Evolutionary conservation across 495 filamentous ascomycete species (phyloP).

Genomic region (Elaphomyces granulatus): DNA sequence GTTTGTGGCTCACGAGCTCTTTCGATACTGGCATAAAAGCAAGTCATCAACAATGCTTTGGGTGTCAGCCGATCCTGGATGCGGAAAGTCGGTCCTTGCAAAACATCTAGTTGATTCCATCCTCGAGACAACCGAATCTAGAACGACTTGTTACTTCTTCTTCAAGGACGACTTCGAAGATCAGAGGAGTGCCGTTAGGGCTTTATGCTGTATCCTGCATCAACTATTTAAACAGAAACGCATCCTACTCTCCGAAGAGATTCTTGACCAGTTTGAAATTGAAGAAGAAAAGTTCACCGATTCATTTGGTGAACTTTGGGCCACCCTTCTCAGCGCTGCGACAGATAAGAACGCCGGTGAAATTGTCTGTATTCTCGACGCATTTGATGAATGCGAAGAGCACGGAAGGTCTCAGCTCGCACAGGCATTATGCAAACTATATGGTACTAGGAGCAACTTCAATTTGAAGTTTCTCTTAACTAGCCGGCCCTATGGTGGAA

Average conservation of each 20-base stretch:
- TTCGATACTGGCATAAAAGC: constrained; percentile 16
- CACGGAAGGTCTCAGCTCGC: constrained; percentile 9
- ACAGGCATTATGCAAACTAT: constrained; percentile 6
- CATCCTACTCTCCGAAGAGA: constrained; percentile 18
- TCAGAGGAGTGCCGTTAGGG: constrained; percentile 9
- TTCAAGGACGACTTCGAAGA: constrained; percentile 25
- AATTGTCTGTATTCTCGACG: constrained; percentile 34
- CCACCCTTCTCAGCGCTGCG: constrained; percentile 19
- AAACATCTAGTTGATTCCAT: constrained; percentile 15
- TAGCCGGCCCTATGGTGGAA: constrained; percentile 31
- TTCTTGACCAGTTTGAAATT: constrained; percentile 10
- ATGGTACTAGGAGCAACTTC: constrained; percentile 1
- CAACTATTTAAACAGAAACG: constrained; percentile 18
- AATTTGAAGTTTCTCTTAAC: constrained; percentile 36
- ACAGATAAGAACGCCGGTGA: constrained; percentile 23
- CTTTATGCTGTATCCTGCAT: constrained; percentile 22
- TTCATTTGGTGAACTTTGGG: constrained; percentile 27
- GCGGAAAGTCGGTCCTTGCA: constrained; percentile 28
- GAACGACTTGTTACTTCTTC: constrained; percentile 27
- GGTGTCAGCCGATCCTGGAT: constrained; percentile 29
- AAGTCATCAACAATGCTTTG: constrained; percentile 19
- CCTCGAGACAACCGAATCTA: constrained; percentile 5
- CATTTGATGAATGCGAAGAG: constrained; percentile 14
- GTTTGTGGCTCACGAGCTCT: constrained; percentile 18
- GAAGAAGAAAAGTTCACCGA: constrained; percentile 15